A percentile compares a stretch with the other conserved stretches of the same genome.
Conservation (phyloP, 2,329 filamentous ascomycete species). For the Penicillium sp. region DNA sequence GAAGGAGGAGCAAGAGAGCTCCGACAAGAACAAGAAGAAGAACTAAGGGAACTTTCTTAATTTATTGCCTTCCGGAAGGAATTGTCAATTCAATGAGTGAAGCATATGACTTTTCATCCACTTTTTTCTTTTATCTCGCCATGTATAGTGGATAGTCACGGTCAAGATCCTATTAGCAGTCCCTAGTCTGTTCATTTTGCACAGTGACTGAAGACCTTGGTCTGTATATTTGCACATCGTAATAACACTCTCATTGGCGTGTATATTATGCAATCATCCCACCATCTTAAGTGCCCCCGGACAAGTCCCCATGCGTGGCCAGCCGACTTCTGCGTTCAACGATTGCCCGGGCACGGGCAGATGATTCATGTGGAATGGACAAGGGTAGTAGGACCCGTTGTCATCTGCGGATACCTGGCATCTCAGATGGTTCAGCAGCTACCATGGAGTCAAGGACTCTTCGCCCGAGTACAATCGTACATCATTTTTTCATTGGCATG, state of each 20-base stretch:
- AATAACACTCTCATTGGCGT: neutral
- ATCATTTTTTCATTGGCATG: neutral
- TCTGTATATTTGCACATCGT: neutral
- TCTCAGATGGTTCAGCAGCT: neutral
- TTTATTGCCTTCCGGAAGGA: neutral
- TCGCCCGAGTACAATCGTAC: neutral
- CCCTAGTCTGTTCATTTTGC: neutral
- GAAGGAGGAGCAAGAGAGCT: constrained; percentile 53
- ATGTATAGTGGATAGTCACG: constrained; percentile 18
- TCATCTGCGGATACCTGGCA: neutral
- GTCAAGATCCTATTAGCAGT: constrained; percentile 7
- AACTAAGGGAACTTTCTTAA: constrained; percentile 35
- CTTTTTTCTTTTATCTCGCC: neutral
- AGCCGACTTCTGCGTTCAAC: neutral
- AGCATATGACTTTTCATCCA: constrained; percentile 23
- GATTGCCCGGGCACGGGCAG: neutral
- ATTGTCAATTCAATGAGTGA: constrained; percentile 19
- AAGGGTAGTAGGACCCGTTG: neutral
- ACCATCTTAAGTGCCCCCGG: neutral
- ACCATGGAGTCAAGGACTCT: neutral
- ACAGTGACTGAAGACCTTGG: neutral
- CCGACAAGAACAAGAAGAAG: constrained; percentile 60
- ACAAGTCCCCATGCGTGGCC: neutral
- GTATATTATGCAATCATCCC: neutral
- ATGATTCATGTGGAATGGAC: neutral